phyloP scores from a whole-genome alignment of 371 early-diverging fungal species.

The Zancudomyces culisetae region DNA sequence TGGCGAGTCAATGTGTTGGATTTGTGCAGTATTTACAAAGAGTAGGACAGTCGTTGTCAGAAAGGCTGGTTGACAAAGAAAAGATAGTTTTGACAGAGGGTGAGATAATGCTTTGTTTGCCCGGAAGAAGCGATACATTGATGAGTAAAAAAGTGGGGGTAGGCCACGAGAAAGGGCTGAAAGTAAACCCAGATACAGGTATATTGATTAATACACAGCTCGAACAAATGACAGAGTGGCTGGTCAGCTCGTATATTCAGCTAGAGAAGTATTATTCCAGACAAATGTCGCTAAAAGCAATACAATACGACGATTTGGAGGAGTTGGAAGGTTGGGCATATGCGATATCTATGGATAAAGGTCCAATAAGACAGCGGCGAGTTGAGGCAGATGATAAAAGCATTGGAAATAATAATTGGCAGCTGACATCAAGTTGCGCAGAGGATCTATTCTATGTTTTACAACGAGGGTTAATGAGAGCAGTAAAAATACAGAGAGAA shows the following conservation, averaged over 20 bases:
- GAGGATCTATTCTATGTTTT: slow-evolving; percentile 84
- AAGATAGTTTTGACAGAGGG: slow-evolving; percentile 4
- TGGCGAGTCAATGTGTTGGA: slow-evolving; percentile 51
- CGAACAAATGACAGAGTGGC: slow-evolving; percentile 6
- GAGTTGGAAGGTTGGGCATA: slow-evolving; percentile 12
- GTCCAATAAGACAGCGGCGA: neutral
- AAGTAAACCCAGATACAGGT: slow-evolving; percentile 11
- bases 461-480: slow-evolving; percentile 49
- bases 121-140: slow-evolving; percentile 1
- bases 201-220: slow-evolving; percentile 13
- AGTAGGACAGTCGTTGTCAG: slow-evolving; percentile 26
- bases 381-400: neutral
- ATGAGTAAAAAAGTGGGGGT: neutral
- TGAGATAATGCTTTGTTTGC: neutral
- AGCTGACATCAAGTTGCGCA: slow-evolving; percentile 55
- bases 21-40: slow-evolving; percentile 60
- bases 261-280: slow-evolving; percentile 17
- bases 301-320: slow-evolving; percentile 19
- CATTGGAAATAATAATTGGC: neutral
- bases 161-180: slow-evolving; percentile 1
- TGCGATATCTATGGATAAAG: neutral
- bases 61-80: slow-evolving; percentile 1
- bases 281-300: slow-evolving; percentile 12
- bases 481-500: slow-evolving; percentile 48
- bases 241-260: slow-evolving; percentile 12